Percentiles rank a stretch among this genome's conserved stretches.
Evolutionary conservation across 306 rosid genomes (phyloP).

Genomic region (Alnus rubra): DNA sequence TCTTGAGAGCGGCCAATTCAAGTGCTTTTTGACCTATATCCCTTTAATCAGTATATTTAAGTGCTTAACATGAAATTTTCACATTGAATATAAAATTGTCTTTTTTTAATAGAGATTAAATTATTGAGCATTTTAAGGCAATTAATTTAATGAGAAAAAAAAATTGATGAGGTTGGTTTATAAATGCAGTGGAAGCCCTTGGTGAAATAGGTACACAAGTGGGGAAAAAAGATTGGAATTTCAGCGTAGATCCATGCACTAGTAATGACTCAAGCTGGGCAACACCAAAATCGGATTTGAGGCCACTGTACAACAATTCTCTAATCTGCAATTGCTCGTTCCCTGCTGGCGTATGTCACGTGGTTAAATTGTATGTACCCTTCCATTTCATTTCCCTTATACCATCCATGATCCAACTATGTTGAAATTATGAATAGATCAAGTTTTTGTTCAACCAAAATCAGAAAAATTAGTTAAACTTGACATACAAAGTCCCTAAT

Average conservation of each 20-base stretch:
- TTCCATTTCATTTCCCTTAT: neutral
- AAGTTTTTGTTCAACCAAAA: neutral
- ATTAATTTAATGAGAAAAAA: neutral
- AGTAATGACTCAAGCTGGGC: constrained; percentile 7
- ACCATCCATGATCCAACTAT: no score
- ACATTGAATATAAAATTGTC: no score
- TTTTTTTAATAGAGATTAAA: no score
- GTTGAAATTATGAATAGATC: neutral
- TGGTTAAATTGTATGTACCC: constrained; percentile 7
- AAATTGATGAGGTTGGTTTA: neutral
- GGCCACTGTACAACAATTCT: constrained; percentile 19
- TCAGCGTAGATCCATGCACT: constrained; percentile 25
- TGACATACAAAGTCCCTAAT: no score
- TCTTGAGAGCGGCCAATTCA: no score
- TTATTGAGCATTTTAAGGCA: no score
- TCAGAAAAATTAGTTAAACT: no score
- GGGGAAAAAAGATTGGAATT: constrained; percentile 28
- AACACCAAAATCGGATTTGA: neutral
- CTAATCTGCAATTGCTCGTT: constrained; percentile 22
- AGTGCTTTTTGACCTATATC: no score
- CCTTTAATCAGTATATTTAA: no score
- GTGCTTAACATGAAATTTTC: no score
- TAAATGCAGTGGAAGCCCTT: constrained; percentile 22
- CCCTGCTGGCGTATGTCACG: constrained; percentile 14
- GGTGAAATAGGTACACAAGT: neutral